These are phyloP conservation scores for Lodderomyces margitis DNA, from an alignment of 1,139 yeast species.

Conservation along the genomic window DNA sequence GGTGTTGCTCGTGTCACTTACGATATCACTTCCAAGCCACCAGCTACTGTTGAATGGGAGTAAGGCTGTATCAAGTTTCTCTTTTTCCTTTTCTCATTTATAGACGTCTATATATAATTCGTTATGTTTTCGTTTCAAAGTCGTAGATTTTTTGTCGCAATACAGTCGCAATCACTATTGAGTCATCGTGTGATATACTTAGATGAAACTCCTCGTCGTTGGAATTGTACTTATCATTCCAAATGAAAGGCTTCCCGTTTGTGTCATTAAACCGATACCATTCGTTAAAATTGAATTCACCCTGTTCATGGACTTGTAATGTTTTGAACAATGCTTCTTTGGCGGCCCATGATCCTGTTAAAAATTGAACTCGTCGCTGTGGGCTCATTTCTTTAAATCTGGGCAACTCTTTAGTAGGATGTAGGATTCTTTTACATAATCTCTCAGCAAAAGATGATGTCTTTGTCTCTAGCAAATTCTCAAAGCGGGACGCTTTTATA, in stretches of 20 bases:
- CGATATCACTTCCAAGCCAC: conserved; percentile 98
- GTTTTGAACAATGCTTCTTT: conserved; percentile 76
- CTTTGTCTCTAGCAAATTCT: conserved; percentile 32
- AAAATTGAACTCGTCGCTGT: conserved; percentile 19
- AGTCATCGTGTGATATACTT: conserved; percentile 68
- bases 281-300: conserved; percentile 49
- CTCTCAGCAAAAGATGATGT: conserved; percentile 31
- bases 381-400: conserved; percentile 23
- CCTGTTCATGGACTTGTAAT: conserved; percentile 49
- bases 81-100: too few relatives aligned
- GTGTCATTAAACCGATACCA: conserved; percentile 54
- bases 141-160: conserved; percentile 32
- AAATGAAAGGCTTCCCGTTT: conserved; percentile 41
- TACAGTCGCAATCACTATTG: conserved; percentile 48
- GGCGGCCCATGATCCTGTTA: conserved; percentile 70
- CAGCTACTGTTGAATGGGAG: conserved; percentile 99
- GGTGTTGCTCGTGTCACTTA: conserved; percentile 99
- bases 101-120: conserved; percentile 1
- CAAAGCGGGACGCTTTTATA: conserved; percentile 50
- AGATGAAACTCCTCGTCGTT: conserved; percentile 50
- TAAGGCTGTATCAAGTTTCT: conserved; percentile 29
- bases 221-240: conserved; percentile 27
- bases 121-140: neutral
- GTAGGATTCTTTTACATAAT: conserved; percentile 50
- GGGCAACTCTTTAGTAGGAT: conserved; percentile 47